These are phyloP conservation scores for Monosporascus sp. DNA, from an alignment of 2,329 filamentous ascomycete species.

Conservation along the genomic window DNA sequence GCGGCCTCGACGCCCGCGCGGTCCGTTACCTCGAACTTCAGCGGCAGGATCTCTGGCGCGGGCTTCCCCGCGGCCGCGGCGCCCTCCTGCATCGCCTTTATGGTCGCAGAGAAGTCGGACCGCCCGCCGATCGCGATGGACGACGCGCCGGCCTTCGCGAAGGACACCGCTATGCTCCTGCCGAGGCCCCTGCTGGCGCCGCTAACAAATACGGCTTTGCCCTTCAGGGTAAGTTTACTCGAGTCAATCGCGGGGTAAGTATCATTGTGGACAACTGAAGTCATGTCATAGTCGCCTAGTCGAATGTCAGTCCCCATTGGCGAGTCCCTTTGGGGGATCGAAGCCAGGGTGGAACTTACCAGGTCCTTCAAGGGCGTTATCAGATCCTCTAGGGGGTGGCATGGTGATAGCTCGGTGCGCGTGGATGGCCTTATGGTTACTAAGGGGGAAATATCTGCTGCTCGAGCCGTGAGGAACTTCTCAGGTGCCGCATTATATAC, in stretches of 20 bases:
- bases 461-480: too few relatives aligned
- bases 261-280: slow-evolving; percentile 25
- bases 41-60: slow-evolving; percentile 23
- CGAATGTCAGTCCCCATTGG: slow-evolving; percentile 1
- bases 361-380: slow-evolving; percentile 18
- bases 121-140: slow-evolving; percentile 30
- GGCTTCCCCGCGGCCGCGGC: slow-evolving; percentile 18
- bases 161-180: slow-evolving; percentile 23
- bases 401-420: slow-evolving; percentile 3
- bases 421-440: too few relatives aligned
- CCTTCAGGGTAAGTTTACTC: slow-evolving; percentile 21
- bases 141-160: slow-evolving; percentile 31
- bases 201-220: slow-evolving; percentile 30
- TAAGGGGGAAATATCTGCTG: too few relatives aligned
- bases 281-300: slow-evolving; percentile 23
- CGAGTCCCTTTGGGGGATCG: too few relatives aligned
- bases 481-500: too few relatives aligned
- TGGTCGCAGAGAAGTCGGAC: slow-evolving; percentile 18
- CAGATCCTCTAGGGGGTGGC: slow-evolving; percentile 19
- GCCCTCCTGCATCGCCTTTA: slow-evolving; percentile 18
- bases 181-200: slow-evolving; percentile 32
- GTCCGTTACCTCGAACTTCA: slow-evolving; percentile 30
- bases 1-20: slow-evolving; percentile 26
- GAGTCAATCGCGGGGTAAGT: slow-evolving; percentile 29
- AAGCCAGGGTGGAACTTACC: slow-evolving; percentile 6